Conservation (phyloP, 805 yeast genomes). For the Barnettozyma pratensis region DNA sequence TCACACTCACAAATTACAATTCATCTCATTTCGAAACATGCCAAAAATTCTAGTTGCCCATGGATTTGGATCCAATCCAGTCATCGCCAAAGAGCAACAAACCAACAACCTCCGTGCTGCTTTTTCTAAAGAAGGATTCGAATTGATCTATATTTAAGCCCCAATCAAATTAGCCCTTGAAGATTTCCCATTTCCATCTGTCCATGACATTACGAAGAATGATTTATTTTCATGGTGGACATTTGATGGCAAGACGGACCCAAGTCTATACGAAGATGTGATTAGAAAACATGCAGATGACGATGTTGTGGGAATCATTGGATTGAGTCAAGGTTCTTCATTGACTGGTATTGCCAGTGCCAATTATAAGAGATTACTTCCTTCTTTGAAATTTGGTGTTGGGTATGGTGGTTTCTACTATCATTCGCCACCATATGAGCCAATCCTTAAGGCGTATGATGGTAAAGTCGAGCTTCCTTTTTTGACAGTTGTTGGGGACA, state of each 20-base stretch:
- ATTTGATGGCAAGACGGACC: not conserved
- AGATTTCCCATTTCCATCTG: slow-evolving; percentile 4
- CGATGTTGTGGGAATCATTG: slow-evolving; percentile 4
- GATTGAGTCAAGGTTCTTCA: slow-evolving; percentile 7
- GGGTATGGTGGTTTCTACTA: slow-evolving; percentile 4
- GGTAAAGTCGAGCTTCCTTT: slow-evolving; percentile 3
- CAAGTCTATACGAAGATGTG: not conserved
- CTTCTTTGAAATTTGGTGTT: slow-evolving; percentile 5
- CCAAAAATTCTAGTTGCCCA: slow-evolving; percentile 3
- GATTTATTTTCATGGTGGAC: slow-evolving; percentile 7
- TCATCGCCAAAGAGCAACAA: not conserved
- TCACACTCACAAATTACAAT: too few species aligned
- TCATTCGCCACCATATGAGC: not conserved
- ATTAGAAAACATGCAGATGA: not conserved
- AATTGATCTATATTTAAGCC: slow-evolving; percentile 1
- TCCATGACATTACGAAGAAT: not conserved
- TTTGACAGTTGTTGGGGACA: slow-evolving; percentile 8
- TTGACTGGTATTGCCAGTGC: slow-evolving; percentile 1
- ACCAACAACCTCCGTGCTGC: not conserved
- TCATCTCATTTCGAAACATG: not conserved
- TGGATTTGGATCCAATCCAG: slow-evolving; percentile 4
- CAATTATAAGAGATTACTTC: slow-evolving; percentile 4
- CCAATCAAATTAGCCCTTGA: not conserved
- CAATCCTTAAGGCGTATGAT: not conserved
- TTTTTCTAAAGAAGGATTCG: slow-evolving; percentile 1